Evolutionary conservation across 352 stramenopile species (phyloP).

Genomic region (Halophytophthora polymorphica): DNA sequence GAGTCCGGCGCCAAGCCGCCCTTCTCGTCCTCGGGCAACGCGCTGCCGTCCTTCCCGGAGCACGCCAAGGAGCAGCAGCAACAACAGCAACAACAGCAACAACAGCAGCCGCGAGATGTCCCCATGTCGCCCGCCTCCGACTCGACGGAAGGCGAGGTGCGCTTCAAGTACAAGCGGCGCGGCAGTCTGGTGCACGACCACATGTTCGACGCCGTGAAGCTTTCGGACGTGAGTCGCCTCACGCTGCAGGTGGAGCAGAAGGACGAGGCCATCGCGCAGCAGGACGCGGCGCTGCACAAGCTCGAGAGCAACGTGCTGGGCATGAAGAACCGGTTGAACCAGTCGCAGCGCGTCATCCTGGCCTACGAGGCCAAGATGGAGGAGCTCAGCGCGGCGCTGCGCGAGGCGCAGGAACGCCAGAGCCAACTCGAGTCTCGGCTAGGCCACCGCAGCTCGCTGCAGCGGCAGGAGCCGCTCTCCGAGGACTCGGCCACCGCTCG

Average conservation of each 20-base stretch:
- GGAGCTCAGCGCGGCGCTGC: conserved; percentile 57
- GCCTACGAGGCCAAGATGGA: conserved; percentile 76
- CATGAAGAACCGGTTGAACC: conserved; percentile 62
- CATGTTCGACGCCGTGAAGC: conserved; percentile 80
- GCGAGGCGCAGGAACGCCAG: conserved; percentile 41
- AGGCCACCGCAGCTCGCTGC: conserved; percentile 1
- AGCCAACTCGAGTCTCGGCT: conserved; percentile 24
- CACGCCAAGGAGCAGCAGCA: too few species aligned
- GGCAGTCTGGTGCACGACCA: conserved; percentile 70
- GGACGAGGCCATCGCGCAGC: conserved; percentile 58
- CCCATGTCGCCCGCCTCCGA: conserved; percentile 36
- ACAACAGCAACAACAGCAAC: conserved; percentile 9
- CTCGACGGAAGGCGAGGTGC: conserved; percentile 53
- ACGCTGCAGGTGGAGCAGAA: conserved; percentile 66
- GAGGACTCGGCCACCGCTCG: conserved; percentile 4
- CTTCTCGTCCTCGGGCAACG: conserved; percentile 4
- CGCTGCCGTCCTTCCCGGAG: neutral
- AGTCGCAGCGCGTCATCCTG: conserved; percentile 64
- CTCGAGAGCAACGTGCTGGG: conserved; percentile 60
- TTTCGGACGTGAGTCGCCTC: conserved; percentile 69
- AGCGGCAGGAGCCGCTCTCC: conserved; percentile 7
- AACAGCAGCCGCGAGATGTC: conserved; percentile 8
- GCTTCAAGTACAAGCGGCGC: conserved; percentile 65
- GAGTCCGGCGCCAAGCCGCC: conserved; percentile 5
- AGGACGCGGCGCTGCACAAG: conserved; percentile 66